Evolutionary conservation across 23 red algal genomes (phyloP).

Genomic region (Gracilaria vermiculophylla): DNA sequence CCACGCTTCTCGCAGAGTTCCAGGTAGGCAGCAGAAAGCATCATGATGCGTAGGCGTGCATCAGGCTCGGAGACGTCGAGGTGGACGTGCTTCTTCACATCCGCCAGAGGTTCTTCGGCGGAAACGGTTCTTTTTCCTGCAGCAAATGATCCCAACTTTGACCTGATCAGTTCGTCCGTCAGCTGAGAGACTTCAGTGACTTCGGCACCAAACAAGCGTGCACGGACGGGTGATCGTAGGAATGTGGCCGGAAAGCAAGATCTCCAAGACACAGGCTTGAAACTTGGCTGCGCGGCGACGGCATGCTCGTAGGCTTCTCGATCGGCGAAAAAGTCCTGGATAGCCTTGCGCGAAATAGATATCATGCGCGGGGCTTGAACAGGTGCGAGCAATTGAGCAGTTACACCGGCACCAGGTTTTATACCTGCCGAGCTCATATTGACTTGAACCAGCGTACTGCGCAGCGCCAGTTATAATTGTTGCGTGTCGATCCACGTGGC

Average conservation of each 20-base stretch:
- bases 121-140: background rate
- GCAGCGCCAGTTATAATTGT: too few species aligned
- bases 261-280: too few species aligned
- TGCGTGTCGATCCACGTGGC: too few species aligned
- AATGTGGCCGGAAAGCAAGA: conserved; percentile 15
- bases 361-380: too few species aligned
- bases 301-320: too few species aligned
- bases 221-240: background rate
- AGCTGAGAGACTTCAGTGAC: background rate
- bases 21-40: background rate
- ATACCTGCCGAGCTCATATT: too few species aligned
- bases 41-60: background rate
- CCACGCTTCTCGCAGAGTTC: background rate
- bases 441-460: too few species aligned
- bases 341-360: too few species aligned
- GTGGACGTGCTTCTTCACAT: conserved; percentile 10
- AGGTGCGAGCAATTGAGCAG: too few species aligned
- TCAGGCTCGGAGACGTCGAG: background rate
- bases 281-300: too few species aligned
- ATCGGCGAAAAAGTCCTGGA: too few species aligned
- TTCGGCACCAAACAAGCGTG: conserved; percentile 12
- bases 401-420: too few species aligned
- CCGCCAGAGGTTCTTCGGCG: background rate
- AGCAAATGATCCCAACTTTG: background rate
- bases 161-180: background rate